Base-by-base conservation (phyloP, 306 rosid species). In the Acacia confusa region DNA sequence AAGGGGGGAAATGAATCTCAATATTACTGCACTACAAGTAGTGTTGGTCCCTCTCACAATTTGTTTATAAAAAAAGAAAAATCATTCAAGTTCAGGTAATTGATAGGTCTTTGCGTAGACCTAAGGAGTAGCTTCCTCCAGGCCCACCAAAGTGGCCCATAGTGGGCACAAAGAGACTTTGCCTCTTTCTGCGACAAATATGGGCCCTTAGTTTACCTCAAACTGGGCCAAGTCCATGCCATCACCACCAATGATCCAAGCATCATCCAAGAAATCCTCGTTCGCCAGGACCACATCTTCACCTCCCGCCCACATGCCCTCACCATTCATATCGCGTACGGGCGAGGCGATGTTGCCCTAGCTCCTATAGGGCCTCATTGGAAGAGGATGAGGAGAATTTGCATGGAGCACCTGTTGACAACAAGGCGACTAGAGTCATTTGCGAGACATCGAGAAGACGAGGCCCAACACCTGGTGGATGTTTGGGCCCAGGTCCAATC, bases 341-440 rank as follows among this genome's bases (percentile, higher is more conserved):
- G 94, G 0, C 84, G 95, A 55, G 86, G 92, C 0, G 99, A 95
- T 11, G 95, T 95, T 38, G 99, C 99, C 0, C 66, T 95, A 2
- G 99, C 99, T 20, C 99, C 99, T 0, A 28, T 90, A 3, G 97
- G 99, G 4, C 96, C 96, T 0, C 87, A 84, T 15, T 95, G 99
- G 99, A 95, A 95, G 52, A 78, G 92, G 2, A 91, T 95, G 97
- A 81, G 99, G 70, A 85, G 99, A 36, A 95, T 93, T 4, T 95
- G 99, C 84, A 95, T 95, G 99, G 99, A 95, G 76, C 98, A 95
- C 45, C 78, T 95, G 6, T 15, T 95, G 19, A 95, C 99, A 0
- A 91, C 92, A 0, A 95, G 88, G 83, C 87, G 99, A 27, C 90
- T 95, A 2, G 97, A 95, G 28, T 91, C 97, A 1, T 95, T 95